Percentiles rank a stretch among this genome's conserved stretches.
Evolutionary conservation across 139 green algal genomes (phyloP).

Genomic region (Mesotaenium endlicherianum): DNA sequence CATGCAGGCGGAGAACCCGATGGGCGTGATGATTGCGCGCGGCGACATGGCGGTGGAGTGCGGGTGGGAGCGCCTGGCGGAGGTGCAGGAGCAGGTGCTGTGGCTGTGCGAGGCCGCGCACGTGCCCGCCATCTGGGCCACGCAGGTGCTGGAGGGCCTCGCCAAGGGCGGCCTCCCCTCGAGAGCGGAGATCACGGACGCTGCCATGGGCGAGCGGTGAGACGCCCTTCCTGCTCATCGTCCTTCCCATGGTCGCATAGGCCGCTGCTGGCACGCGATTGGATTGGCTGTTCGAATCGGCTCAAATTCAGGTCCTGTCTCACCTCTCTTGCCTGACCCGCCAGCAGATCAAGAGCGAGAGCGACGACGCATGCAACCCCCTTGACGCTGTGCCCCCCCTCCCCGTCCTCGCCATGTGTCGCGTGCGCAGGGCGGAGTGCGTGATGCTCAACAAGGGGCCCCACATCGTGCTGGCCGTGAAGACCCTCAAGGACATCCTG

Average conservation of each 20-base stretch:
- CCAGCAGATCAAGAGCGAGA: too few species aligned
- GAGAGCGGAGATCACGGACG: slow-evolving; percentile 45
- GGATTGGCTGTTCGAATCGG: too few species aligned
- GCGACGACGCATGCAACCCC: too few species aligned
- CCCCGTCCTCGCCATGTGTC: too few species aligned
- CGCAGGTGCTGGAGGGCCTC: slow-evolving; percentile 39
- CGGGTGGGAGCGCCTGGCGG: slow-evolving; percentile 47
- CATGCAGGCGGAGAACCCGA: slow-evolving; percentile 16
- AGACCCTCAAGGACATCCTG: slow-evolving; percentile 43
- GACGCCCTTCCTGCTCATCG: too few species aligned
- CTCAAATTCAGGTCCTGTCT: too few species aligned
- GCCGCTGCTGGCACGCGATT: too few species aligned
- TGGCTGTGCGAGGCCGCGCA: slow-evolving; percentile 43
- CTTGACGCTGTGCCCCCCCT: too few species aligned
- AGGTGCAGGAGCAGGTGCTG: slow-evolving; percentile 49
- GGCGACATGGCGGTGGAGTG: slow-evolving; percentile 48
- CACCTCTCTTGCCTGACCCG: too few species aligned
- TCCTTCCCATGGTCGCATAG: too few species aligned
- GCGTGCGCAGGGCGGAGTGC: slow-evolving; percentile 28
- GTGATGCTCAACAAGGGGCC: slow-evolving; percentile 53
- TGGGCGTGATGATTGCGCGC: slow-evolving; percentile 48
- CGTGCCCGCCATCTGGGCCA: slow-evolving; percentile 43
- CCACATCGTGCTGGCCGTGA: slow-evolving; percentile 30
- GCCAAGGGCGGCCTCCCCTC: slow-evolving; percentile 32
- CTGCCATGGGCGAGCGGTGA: slow-evolving; percentile 47